Evolutionary conservation across 1,284 basidiomycete genomes (phyloP), one percentile per base, ranked within the genome.

Genomic region (Ceratobasidium papillatum): DNA sequence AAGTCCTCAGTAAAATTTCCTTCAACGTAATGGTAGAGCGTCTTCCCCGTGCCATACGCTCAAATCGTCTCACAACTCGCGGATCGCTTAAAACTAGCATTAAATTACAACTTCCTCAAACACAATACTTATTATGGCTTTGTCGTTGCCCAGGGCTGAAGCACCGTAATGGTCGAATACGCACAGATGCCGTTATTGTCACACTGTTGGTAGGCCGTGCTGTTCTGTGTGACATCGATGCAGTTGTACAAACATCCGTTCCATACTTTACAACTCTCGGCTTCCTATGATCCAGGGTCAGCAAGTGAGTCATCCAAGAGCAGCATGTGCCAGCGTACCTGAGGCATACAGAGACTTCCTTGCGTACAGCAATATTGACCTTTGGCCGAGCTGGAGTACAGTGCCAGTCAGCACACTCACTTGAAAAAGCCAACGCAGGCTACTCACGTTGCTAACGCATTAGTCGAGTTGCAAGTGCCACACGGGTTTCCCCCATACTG

Each of bases 231-330:
- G 12, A 3, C 12, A n/a, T 32, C 30, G 56, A 58, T 25, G 14
- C 56, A 58, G 56, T 58, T 58, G 56, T 58, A 58, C 19, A 58
- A 27, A n/a, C 56, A 58, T 32, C 56, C 56, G 34, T 58, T 58
- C 56, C 34, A 34, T 32, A 58, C 56, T 17, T 58, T 58, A 12
- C 56, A 58, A 32, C 56, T 58, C 7, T 58, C 30, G 56, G 19
- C 19, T 38, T 58, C 56, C 32, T 58, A n/a, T 14, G 30, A n/a
- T n/a, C n/a, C 12, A 3, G 2, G 27, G 11, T 12, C 14, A n/a
- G n/a, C n/a, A n/a, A n/a, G 3, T 27, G 11, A 25, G 22, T 11
- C 27, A n/a, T n/a, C n/a, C n/a, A n/a, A 4, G 1, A 1, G 30
- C 27, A 54, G 22, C 52, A 11, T 3, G 19, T 3, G 22, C 3